Percentiles rank a stretch among this genome's conserved stretches.
Evolutionary conservation across 148 eudicot genomes (phyloP).

Genomic region (Nepenthes mirabilis): DNA sequence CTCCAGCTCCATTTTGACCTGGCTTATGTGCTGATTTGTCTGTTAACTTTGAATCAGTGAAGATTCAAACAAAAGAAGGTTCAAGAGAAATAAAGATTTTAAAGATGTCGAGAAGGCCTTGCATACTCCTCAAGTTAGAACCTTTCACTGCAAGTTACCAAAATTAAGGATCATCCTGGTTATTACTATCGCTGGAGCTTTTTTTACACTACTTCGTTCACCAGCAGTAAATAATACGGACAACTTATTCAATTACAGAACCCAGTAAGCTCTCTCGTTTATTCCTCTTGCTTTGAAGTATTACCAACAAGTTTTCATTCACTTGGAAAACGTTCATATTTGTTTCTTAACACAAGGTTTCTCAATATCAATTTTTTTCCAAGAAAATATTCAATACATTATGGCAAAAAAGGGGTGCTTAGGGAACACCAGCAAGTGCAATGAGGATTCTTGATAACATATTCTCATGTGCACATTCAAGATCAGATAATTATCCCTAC

Average conservation of each 20-base stretch:
- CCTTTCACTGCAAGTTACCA: slow-evolving; percentile 32
- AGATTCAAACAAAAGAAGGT: slow-evolving; percentile 65
- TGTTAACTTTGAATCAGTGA: slow-evolving; percentile 40
- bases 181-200: slow-evolving; percentile 42
- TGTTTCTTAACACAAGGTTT: not conserved
- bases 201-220: slow-evolving; percentile 42
- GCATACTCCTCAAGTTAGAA: slow-evolving; percentile 37
- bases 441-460: no score
- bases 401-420: no score
- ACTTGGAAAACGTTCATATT: not conserved
- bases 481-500: no score
- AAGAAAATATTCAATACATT: no score
- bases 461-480: no score
- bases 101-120: slow-evolving; percentile 55
- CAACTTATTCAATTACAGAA: slow-evolving; percentile 20
- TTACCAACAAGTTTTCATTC: not conserved
- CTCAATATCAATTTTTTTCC: not conserved
- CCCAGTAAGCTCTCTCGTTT: slow-evolving; percentile 26
- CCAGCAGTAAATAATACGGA: slow-evolving; percentile 54
- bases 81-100: slow-evolving; percentile 36
- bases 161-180: slow-evolving; percentile 41
- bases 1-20: not conserved
- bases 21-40: not conserved
- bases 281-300: not conserved
- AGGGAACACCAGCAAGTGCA: no score